Base-by-base conservation (phyloP, 495 filamentous ascomycete genomes). In the Lindgomyces ingoldianus region DNA sequence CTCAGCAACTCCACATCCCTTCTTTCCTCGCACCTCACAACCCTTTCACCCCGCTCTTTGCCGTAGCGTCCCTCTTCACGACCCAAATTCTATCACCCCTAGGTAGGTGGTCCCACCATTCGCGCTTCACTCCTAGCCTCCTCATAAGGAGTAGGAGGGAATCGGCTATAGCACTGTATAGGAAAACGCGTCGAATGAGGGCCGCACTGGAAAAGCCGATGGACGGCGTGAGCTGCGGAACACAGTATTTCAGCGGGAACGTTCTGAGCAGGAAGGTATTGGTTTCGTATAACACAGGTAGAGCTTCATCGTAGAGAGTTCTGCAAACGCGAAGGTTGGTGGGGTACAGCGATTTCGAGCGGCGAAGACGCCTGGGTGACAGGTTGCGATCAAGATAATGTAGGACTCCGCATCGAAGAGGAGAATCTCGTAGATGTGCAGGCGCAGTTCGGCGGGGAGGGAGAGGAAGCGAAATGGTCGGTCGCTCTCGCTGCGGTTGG, bases 361-460 rank as follows among this genome's bases (percentile, higher is more conserved):
- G 3, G 26, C 14, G 26, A 9, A 11, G 26, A 16, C 30, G 21
- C 10, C 58, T 46, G n/a, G 58, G 11, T 4, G 30, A 2, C 18
- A 18, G 22, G 29, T 44, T 1, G 30, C 4, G 9, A 53, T 12
- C n/a, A 47, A 30, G 4, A 62, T n/a, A 9, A 62, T 27, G 48
- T 62, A 62, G 47, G 3, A 1, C 4, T 16, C 3, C 2, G 29
- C 4, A 22, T 62, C 48, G 27, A 52, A 1, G 29, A 53, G 48
- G 33, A 44, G 33, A 48, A 21, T n/a, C 16, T 10, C 16, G 36
- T 62, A 62, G 21, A 62, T 29, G 21, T 44, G 29, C 27, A 52
- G 21, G 14, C 47, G 58, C 1, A 62, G 48, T 46, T 62, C 58
- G 26, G 58, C 30, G 47, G 58, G 58, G 46, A 62, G 58, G 30